Evolutionary conservation across 352 stramenopile genomes (phyloP).

Genomic region (Globisporangium echinulatum): DNA sequence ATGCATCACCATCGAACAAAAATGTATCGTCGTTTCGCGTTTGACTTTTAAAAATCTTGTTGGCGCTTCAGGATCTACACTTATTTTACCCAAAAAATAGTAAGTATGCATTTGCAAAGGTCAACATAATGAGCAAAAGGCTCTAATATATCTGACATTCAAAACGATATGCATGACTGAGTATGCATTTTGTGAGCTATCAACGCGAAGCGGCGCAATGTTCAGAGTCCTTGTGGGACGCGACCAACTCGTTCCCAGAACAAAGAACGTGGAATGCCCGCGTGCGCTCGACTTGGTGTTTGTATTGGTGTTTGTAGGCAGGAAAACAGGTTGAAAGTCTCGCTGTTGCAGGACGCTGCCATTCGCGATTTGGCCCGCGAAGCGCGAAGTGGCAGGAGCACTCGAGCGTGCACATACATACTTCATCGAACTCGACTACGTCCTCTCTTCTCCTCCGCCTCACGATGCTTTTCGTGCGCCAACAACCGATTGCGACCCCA

Average conservation of each 20-base stretch:
- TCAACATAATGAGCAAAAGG: no score
- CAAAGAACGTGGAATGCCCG: neutral
- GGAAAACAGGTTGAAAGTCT: no score
- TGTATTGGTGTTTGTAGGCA: neutral
- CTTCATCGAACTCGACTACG: neutral
- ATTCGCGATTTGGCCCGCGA: conserved; percentile 1
- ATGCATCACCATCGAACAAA: no score
- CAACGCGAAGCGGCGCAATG: no score
- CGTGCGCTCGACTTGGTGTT: neutral
- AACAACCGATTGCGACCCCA: neutral
- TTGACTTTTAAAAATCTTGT: no score
- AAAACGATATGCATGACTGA: no score
- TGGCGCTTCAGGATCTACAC: no score
- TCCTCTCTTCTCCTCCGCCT: neutral
- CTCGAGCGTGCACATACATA: neutral
- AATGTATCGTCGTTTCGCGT: no score
- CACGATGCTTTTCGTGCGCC: neutral
- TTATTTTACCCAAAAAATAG: no score
- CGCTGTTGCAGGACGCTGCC: neutral
- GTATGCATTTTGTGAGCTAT: no score
- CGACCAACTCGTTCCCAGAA: neutral
- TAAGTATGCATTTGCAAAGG: no score
- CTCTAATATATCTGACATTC: no score
- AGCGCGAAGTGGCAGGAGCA: neutral
- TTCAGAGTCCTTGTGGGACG: neutral